Percentiles rank a stretch among this genome's conserved stretches.
Conservation (phyloP, 345 rosid species). For the Gossypium australe region DNA sequence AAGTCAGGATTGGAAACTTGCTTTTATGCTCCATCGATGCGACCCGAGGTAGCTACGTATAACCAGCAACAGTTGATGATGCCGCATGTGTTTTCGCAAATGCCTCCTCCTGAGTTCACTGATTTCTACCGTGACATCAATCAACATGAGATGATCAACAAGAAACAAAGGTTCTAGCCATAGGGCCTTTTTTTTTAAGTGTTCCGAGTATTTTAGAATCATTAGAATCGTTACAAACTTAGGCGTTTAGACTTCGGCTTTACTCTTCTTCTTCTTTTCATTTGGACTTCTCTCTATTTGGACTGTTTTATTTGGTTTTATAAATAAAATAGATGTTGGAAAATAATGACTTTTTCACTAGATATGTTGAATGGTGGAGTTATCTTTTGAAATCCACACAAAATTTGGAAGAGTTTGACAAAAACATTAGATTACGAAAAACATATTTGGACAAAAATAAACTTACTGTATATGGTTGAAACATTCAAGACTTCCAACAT, state of each 20-base stretch:
- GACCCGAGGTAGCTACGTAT: neutral
- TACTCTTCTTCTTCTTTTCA: neutral
- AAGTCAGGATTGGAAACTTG: neutral
- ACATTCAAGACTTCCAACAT: too few relatives aligned
- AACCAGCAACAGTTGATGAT: neutral
- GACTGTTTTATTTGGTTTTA: neutral
- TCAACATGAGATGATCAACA: neutral
- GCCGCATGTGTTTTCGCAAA: neutral
- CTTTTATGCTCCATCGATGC: neutral
- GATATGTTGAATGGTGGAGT: too few relatives aligned
- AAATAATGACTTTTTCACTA: too few relatives aligned
- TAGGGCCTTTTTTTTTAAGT: neutral
- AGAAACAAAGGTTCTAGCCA: neutral
- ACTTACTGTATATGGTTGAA: too few relatives aligned
- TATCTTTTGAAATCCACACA: too few relatives aligned
- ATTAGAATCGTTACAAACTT: neutral
- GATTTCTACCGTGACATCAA: neutral
- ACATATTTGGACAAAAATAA: too few relatives aligned
- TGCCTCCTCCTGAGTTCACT: neutral
- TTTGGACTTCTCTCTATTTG: neutral
- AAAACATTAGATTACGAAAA: too few relatives aligned
- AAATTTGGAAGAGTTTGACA: too few relatives aligned
- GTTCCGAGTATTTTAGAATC: neutral
- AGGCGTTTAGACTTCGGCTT: neutral
- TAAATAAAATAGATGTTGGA: too few relatives aligned